A percentile compares a stretch with the other conserved stretches of the same genome.
phyloP scores from a whole-genome alignment of 805 yeast genomes.

The Pichia deserticola region DNA sequence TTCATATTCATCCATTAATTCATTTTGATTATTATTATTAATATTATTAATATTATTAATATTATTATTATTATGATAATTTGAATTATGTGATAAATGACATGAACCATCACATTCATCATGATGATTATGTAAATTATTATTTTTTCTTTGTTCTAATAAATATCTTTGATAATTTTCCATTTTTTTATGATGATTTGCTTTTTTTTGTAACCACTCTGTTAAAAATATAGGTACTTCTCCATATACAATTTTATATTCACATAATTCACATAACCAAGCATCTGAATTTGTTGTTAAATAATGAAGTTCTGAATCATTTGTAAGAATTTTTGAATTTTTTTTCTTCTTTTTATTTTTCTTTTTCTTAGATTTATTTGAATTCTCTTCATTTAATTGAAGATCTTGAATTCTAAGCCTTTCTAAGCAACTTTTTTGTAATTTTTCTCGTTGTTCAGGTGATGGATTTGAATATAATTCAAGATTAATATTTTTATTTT shows the following conservation, averaged over 20 bases:
- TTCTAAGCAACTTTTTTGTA: slow-evolving; percentile 4
- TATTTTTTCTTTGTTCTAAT: slow-evolving; percentile 11
- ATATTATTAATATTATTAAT: neutral
- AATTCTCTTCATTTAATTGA: neutral
- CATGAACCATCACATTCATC: neutral
- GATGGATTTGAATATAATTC: neutral
- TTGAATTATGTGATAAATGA: neutral
- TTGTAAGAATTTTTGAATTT: neutral
- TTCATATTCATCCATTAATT: neutral
- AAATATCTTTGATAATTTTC: slow-evolving; percentile 13
- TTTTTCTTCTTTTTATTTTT: slow-evolving; percentile 8
- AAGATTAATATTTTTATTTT: neutral
- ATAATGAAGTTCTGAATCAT: neutral
- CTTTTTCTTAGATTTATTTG: slow-evolving; percentile 13
- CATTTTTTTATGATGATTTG: slow-evolving; percentile 27
- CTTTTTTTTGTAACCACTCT: slow-evolving; percentile 36
- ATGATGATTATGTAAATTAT: slow-evolving; percentile 5
- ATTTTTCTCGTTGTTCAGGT: neutral
- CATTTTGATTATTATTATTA: neutral
- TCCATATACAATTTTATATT: slow-evolving; percentile 43
- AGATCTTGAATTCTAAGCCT: neutral
- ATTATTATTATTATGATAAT: neutral
- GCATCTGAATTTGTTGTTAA: neutral
- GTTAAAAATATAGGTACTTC: slow-evolving; percentile 37
- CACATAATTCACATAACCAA: slow-evolving; percentile 39